Evolutionary conservation across 495 filamentous ascomycete genomes (phyloP).

Genomic region (Neurospora sp.): DNA sequence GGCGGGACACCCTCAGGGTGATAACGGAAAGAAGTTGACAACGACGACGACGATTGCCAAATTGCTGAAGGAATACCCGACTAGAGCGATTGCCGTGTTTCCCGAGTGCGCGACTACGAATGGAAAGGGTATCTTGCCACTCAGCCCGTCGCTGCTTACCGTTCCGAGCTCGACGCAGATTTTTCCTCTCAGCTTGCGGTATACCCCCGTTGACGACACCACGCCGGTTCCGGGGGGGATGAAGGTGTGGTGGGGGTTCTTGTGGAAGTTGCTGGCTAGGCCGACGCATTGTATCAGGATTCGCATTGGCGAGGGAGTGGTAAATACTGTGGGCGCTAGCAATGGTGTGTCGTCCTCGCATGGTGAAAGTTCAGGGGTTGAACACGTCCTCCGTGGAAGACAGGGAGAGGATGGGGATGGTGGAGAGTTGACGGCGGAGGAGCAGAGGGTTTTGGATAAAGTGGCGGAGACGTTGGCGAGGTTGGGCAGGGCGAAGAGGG

Average conservation of each 20-base stretch:
- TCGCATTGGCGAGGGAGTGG: constrained; percentile 66
- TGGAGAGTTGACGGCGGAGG: constrained; percentile 39
- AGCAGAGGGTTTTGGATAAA: constrained; percentile 56
- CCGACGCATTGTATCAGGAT: constrained; percentile 86
- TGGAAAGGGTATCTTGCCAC: constrained; percentile 76
- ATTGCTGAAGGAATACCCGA: constrained; percentile 57
- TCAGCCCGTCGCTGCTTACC: constrained; percentile 62
- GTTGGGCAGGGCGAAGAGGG: constrained; percentile 80
- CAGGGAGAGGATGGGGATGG: constrained; percentile 23
- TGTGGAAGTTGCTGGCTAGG: constrained; percentile 77
- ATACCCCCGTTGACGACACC: constrained; percentile 78
- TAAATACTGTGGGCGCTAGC: constrained; percentile 25
- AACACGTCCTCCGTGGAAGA: constrained; percentile 18
- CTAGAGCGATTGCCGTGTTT: constrained; percentile 71
- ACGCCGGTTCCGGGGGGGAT: constrained; percentile 64
- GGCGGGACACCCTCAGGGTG: no score
- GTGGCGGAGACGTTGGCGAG: constrained; percentile 82
- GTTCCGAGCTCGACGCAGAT: constrained; percentile 56
- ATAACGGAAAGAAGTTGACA: no score
- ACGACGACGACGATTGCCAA: constrained; percentile 51
- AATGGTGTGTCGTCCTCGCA: constrained; percentile 11
- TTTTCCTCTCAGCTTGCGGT: constrained; percentile 82
- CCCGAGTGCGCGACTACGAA: constrained; percentile 93
- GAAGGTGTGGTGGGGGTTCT: constrained; percentile 47
- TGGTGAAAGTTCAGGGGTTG: constrained; percentile 23